Percentiles rank a stretch among this genome's conserved stretches.
These are phyloP conservation scores for Fusarium buxicola DNA, from an alignment of 2,329 filamentous ascomycete species.

Conservation along the genomic window DNA sequence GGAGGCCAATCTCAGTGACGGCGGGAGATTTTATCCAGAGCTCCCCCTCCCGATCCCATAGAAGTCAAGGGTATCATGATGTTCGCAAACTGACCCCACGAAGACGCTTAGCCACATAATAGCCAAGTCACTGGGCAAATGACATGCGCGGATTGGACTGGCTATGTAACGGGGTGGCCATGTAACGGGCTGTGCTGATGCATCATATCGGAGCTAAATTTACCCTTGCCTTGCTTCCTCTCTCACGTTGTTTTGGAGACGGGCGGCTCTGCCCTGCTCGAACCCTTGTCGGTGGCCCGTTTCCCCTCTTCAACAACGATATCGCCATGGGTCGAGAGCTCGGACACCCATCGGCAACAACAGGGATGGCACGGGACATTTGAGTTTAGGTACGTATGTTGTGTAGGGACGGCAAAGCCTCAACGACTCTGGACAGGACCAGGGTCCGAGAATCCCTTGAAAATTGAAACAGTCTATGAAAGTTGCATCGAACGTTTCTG, in stretches of 20 bases:
- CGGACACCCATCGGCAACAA: slow-evolving; percentile 34
- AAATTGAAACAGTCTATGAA: slow-evolving; percentile 14
- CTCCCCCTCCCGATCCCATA: slow-evolving; percentile 20
- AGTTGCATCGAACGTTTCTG: slow-evolving; percentile 18
- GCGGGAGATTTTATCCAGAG: slow-evolving; percentile 23
- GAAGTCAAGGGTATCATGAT: slow-evolving; percentile 5
- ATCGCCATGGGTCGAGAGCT: slow-evolving; percentile 36
- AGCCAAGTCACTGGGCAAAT: slow-evolving; percentile 33
- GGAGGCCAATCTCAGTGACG: slow-evolving; percentile 21
- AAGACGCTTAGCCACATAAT: slow-evolving; percentile 38
- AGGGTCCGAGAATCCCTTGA: slow-evolving; percentile 12
- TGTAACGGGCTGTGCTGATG: slow-evolving; percentile 10
- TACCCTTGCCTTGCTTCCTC: too few relatives aligned
- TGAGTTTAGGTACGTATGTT: slow-evolving; percentile 3
- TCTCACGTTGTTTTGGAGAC: slow-evolving; percentile 5
- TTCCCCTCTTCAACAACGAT: slow-evolving; percentile 26
- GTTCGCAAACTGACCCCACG: slow-evolving; percentile 28
- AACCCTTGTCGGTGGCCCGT: slow-evolving; percentile 27
- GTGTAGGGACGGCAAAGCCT: slow-evolving; percentile 19
- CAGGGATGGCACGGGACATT: slow-evolving; percentile 31
- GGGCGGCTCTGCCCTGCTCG: slow-evolving; percentile 4
- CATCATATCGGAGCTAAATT: slow-evolving; percentile 8
- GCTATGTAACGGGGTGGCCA: slow-evolving; percentile 6
- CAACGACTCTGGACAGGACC: slow-evolving; percentile 9
- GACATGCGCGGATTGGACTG: slow-evolving; percentile 12